Base-by-base conservation (phyloP, 257 asterid species). In the Primulina tabacum region DNA sequence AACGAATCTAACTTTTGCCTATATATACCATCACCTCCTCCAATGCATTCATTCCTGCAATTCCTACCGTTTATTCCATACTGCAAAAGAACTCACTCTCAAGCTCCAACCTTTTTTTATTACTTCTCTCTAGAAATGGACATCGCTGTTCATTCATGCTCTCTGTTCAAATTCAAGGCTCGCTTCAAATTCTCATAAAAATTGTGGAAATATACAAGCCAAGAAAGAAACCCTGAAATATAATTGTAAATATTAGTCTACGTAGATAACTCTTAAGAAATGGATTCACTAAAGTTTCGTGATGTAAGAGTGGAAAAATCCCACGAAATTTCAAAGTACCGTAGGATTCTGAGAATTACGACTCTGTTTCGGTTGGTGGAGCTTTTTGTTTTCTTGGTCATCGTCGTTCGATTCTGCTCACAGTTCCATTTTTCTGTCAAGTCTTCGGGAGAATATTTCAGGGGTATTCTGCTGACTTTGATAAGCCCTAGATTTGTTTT, bases 401-500 rank as follows among this genome's bases (percentile, higher is more conserved):
- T 77, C 30, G 21, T 82, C 61, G 75, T 81, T 52, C 60, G 70
- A 60, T 70, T 79, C 68, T 68, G 6, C 40, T 1, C 75, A 5
- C 78, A 75, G 11, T 18, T 82, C 3, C 82, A 77, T 14, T 24
- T 62, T 30, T 68, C 33, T 77, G 62, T 73, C 62, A 77, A 73
- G 32, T 28, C 71, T 47, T 79, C 82, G 0, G 81, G 77, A 0
- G 87, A 77, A 59, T 71, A 59, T 68, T 66, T 82, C 74, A 56
- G 66, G 83, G 83, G 80, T 50, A 10, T 82, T 16, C 69, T 78
- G 2, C 62, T 73, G 8, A 60, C 71, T 7, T 71, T 78, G n/a
- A 34, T 82, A 8, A 77, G 87, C 70, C 83, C 87, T 10, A 21
- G 78, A 47, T 82, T 77, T 35, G 89, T 84, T 29, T 84, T 84